Conservation (phyloP, 2,329 filamentous ascomycete species). For the Exophiala calicioides region DNA sequence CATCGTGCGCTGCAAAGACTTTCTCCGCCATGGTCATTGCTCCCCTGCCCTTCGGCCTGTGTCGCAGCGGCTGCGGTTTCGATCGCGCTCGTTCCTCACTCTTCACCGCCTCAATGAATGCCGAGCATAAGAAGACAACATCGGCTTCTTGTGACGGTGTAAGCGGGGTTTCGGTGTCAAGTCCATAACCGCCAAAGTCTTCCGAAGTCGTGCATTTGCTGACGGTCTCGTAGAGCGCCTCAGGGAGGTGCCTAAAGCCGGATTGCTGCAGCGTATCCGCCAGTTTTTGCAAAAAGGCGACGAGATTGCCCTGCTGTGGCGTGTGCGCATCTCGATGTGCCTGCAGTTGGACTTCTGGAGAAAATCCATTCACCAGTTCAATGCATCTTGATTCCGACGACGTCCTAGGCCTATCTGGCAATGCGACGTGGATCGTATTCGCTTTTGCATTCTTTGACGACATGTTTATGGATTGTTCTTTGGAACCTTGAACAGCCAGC, state of each 20-base stretch:
- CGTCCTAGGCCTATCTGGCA: neutral
- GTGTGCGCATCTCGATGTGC: too few species aligned
- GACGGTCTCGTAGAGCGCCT: conserved; percentile 7
- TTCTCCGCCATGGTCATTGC: too few species aligned
- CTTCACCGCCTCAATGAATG: conserved; percentile 17
- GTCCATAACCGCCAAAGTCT: conserved; percentile 17
- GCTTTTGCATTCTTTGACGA: too few species aligned
- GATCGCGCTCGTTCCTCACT: conserved; percentile 3
- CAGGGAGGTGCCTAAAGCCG: neutral
- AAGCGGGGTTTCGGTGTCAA: conserved; percentile 1
- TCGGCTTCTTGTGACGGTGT: conserved; percentile 5
- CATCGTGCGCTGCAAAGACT: too few species aligned
- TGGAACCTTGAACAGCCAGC: too few species aligned
- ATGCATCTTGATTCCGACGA: conserved; percentile 6
- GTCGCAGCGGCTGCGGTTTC: neutral
- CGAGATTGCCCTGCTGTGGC: neutral
- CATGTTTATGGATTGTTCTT: too few species aligned
- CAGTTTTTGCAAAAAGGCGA: neutral
- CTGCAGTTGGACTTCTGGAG: too few species aligned
- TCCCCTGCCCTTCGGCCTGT: conserved; percentile 8
- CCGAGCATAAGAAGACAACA: conserved; percentile 13
- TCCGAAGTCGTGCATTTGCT: neutral
- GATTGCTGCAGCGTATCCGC: neutral
- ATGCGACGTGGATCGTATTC: neutral
- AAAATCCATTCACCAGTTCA: conserved; percentile 1